Base-by-base conservation (phyloP, 306 rosid genomes). In the Sphenostylis stenocarpa region DNA sequence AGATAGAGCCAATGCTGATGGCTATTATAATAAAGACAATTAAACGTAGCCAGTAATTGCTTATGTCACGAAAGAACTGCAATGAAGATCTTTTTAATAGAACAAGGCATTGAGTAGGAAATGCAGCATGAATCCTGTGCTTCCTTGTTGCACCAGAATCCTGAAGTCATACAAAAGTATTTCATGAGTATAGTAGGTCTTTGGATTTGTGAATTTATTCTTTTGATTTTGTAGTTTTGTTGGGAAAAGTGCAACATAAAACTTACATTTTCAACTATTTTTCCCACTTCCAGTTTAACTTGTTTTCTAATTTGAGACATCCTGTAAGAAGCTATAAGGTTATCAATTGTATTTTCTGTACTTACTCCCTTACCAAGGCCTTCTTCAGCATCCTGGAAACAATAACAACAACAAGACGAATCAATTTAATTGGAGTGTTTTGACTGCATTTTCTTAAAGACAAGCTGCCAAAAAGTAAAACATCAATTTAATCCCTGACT, bases 21-120 rank as follows among this genome's bases (percentile, higher is more conserved):
- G 87, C 76, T 31, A 92, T 41, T 29, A 21, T 11, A 24, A 76
- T 57, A 34, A 87, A 92, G 33, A 86, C 80, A 34, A 16, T 53
- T 1, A 92, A 67, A 77, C 91, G 92, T 57, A 92, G 20, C 96
- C 93, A 90, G 55, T 92, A 92, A 62, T 92, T 88, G 70, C 93
- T 90, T 11, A 81, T 53, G 82, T 92, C 90, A 0, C 97, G 86
- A 45, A 70, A 70, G 86, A 90, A 84, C 33, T 90, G 91, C 81
- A 90, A 12, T 17, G 85, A 88, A 36, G 93, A 86, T 85, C 97
- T 92, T 76, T 83, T 81, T 39, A 81, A 77, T 12, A 92, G 93
- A 72, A 92, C 83, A 5, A 65, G 62, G 64, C 88, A 85, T 44
- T 92, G 96, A 39, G 86, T 88, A 7, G 65, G 31, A 75, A 92